Evolutionary conservation across 164 flowering plant genomes (phyloP).

Genomic region (Berberis thunbergii): DNA sequence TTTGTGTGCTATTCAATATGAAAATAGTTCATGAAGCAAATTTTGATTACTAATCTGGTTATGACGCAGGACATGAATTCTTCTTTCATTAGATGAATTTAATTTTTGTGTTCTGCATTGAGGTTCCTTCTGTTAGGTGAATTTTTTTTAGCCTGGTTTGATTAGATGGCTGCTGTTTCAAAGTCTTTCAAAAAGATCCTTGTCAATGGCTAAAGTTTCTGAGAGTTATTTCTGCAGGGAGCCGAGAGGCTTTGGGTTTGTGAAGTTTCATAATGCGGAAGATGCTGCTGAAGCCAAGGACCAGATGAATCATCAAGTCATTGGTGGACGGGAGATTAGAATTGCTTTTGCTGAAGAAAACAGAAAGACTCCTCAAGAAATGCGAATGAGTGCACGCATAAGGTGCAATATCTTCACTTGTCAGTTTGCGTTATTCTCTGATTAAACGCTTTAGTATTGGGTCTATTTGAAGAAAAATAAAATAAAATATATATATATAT

Average conservation of each 20-base stretch:
- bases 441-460: neutral
- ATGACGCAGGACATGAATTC: too few species aligned
- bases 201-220: neutral
- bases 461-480: too few species aligned
- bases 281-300: slow-evolving; percentile 92
- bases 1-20: too few species aligned
- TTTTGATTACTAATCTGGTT: too few species aligned
- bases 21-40: too few species aligned
- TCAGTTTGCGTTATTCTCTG: neutral
- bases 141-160: too few species aligned
- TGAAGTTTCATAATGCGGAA: slow-evolving; percentile 72
- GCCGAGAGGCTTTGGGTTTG: slow-evolving; percentile 95
- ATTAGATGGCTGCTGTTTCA: too few species aligned
- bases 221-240: slow-evolving; percentile 35
- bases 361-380: slow-evolving; percentile 88
- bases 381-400: slow-evolving; percentile 44
- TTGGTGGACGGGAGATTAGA: slow-evolving; percentile 87
- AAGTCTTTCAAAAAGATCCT: too few species aligned
- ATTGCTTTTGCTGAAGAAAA: slow-evolving; percentile 96
- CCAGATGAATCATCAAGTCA: slow-evolving; percentile 58
- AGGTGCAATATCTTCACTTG: slow-evolving; percentile 32
- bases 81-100: too few species aligned
- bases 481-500: too few species aligned
- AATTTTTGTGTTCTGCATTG: too few species aligned
- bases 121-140: too few species aligned